These are phyloP conservation scores for Xanthoconium stramineum DNA, from an alignment of 768 basidiomycete genomes.

Conservation along the genomic window DNA sequence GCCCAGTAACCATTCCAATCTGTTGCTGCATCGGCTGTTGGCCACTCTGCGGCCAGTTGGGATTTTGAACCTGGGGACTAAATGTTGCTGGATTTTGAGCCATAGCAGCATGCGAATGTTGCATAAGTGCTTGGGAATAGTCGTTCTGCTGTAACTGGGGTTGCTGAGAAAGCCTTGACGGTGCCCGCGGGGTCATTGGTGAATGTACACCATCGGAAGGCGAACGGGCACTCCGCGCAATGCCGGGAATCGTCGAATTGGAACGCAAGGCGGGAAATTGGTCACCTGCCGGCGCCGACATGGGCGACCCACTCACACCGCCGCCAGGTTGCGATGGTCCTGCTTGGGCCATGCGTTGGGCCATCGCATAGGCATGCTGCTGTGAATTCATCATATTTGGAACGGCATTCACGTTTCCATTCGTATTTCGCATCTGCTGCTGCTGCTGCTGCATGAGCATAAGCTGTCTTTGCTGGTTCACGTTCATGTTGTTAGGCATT, in stretches of 20 bases:
- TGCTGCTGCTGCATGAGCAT: constrained; percentile 37
- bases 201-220: constrained; percentile 62
- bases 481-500: constrained; percentile 26
- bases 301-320: constrained; percentile 38
- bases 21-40: constrained; percentile 48
- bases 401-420: constrained; percentile 24
- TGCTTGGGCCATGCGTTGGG: constrained; percentile 44
- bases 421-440: constrained; percentile 26
- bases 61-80: constrained; percentile 38
- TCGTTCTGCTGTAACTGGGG: constrained; percentile 50
- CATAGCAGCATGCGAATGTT: constrained; percentile 35
- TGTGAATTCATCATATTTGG: constrained; percentile 34
- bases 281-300: constrained; percentile 37
- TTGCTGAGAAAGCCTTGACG: constrained; percentile 35
- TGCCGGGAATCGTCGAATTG: constrained; percentile 64
- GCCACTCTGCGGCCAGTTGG: constrained; percentile 52
- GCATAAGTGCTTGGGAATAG: constrained; percentile 37
- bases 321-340: constrained; percentile 33
- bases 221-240: constrained; percentile 70
- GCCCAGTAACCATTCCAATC: constrained; percentile 33
- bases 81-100: constrained; percentile 22
- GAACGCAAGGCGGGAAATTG: constrained; percentile 53
- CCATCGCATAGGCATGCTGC: constrained; percentile 34
- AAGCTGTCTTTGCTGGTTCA: constrained; percentile 46
- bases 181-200: constrained; percentile 39